Evolutionary conservation across 148 eudicot genomes (phyloP), one percentile per base, ranked within the genome.

Genomic region (Fagopyrum tataricum): DNA sequence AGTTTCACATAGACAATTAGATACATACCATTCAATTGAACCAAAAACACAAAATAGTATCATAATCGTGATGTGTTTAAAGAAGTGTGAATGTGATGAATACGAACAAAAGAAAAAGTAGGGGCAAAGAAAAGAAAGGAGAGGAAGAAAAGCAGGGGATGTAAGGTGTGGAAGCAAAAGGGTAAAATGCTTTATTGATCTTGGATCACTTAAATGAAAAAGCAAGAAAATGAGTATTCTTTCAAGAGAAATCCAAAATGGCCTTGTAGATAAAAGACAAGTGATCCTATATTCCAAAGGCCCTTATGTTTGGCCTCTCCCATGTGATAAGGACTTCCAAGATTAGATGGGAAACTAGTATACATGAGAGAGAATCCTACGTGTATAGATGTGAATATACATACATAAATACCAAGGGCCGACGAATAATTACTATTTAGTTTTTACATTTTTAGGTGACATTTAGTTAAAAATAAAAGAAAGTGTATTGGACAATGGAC

Each of bases 101-200:
- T 11, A 59, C 6, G 37, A 4, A 24, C 14, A 59, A 24, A 24
- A 12, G 4, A 59, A 59, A 31, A 59, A 59, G 40, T 24, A 24
- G 31, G 31, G 37, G 24, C 64, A 10, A 59, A 9, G 11, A 46
- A 46, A 46, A 46, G 10, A 11, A 24, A 24, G 15, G 6, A 24
- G 15, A 14, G 15, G 66, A 24, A 59, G 39, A 59, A 59, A 55
- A 55, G 61, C 20, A 55, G 20, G 1, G 14, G 23, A 53, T 53
- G 59, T 5, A 53, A 53, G 66, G 66, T 59, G 66, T 59, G 39
- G 14, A 59, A 59, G 66, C 66, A 59, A 59, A 59, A 59, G 66
- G 37, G 5, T 23, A 23, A 4, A 59, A 23, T 59, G 66, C 66
- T 59, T 59, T 59, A 59, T 59, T 59, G 37, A 8, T 59, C 40